Base-by-base conservation (phyloP, 2,329 filamentous ascomycete genomes). In the Rhinocladiella mackenziei region DNA sequence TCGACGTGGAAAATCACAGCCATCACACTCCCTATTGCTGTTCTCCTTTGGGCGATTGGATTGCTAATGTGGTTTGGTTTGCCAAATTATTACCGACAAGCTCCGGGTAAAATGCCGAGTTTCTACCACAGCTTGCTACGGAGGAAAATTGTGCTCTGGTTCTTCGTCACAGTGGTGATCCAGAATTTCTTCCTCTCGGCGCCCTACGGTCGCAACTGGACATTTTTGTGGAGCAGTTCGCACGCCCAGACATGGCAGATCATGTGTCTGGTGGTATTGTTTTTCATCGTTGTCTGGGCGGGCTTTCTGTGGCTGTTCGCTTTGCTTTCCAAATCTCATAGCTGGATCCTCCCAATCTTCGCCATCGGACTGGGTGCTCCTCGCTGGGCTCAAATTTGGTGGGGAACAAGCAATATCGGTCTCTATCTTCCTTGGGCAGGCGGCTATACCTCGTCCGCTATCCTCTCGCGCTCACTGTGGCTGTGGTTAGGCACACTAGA, bases 171-270 rank as follows among this genome's bases (percentile, higher is more conserved):
- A 3, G 76, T 83, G 30, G 66, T 82, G 45, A 63, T 83, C 22
- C 80, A 83, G 58, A 84, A 84, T 62, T 82, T 80, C 70, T 84
- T 79, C 65, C 70, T 84, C 19, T 78, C 76, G 17, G 73, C 80
- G 1, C 78, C 77, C 1, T 84, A 83, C 56, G 81, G 81, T 30
- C 74, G 81, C 39, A 83, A 81, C 60, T 84, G 81, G 81, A 66
- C 68, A 30, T 84, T 76, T 65, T 71, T 83, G 14, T 83, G 78
- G 73, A 69, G 67, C 38, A 77, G 75, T 13, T 65, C 74, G 30
- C 72, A 78, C 54, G 75, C 76, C 2, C 69, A 74, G 7, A 60
- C 66, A 13, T 83, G 77, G 76, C 66, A 73, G 25, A 72, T 83
- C 30, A 65, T 74, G 11, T 59, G 81, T 2, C 70, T 84, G 3